Base-by-base conservation (phyloP, 306 rosid genomes). In the Chamaecrista fasciculata region DNA sequence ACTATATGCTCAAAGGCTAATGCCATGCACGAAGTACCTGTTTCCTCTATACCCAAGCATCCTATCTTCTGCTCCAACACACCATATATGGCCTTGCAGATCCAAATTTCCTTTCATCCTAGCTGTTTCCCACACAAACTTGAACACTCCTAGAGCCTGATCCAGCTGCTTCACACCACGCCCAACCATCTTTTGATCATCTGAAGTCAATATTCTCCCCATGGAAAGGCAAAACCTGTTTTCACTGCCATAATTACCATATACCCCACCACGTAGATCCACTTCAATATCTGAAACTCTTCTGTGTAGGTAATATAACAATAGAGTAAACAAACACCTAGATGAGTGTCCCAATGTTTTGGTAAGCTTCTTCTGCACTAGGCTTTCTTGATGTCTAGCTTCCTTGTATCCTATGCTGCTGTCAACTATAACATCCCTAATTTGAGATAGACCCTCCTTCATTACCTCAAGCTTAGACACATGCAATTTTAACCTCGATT, bases 401-500 rank as follows among this genome's bases (percentile, higher is more conserved):
- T 88, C 97, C 72, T 82, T 94, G 81, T 82, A 83, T 58, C 97
- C 95, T 60, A 91, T 75, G 43, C 72, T 81, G 47, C 71, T 78
- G 71, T 87, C 97, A 53, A 82, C 72, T 50, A 78, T 59, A 47
- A 94, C 82, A 58, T 91, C 96, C 81, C 69, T 91, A 62, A 94
- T 91, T 42, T 94, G 97, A 19, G 87, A 66, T 39, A 91, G 82
- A 29, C 97, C 99, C 62, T 90, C 97, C 80, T 80, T 94, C 96
- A 88, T 88, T 64, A 77, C 66, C 79, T 84, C 87, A 28, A 86
- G 85, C 88, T 91, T 94, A 18, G 68, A 62, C 72, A 82, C 78
- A 42, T 77, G 81, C 65, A 62, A 25, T 42, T 80, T 78, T 5
- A 90, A 66, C 71, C 62, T 36, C 19, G 64, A 68, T 79, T 94